Base-by-base conservation (phyloP, 2,329 filamentous ascomycete species). In the Botrytis porri region DNA sequence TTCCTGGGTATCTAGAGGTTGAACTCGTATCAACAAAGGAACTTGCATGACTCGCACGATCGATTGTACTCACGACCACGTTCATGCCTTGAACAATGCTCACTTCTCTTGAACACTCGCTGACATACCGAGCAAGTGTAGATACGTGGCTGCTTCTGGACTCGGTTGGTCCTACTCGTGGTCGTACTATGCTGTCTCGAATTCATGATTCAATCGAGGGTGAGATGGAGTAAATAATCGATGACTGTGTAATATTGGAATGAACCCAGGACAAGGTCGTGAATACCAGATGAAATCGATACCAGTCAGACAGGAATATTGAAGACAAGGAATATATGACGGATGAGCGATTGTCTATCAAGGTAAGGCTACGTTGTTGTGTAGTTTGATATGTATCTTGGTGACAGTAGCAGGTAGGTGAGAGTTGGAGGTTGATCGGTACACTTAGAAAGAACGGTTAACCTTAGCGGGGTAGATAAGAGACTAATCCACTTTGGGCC, bases 51-150 rank as follows among this genome's bases (percentile, higher is more conserved):
- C 51, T 54, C 54, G 39, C 41, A 54, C 20, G 41, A 51, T 48
- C 32, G 41, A 45, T 54, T 71, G 48, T 73, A 73, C 71, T 61
- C 59, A 73, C 71, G 71, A 69, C 71, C 65, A 51, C 71, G 64
- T 43, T 73, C 71, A 43, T 73, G 71, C 64, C 71, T 69, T 41
- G 71, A 73, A 43, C 71, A 73, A 70, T 73, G 71, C 43, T 73
- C 71, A 69, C 71, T 73, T 32, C 71, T 69, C 65, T 73, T 73
- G n/a, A 73, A 73, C 6, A 29, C 45, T 22, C 65, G 48, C 54
- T 59, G 45, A 32, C 71, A 73, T 29, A 73, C 65, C 39, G 64
- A 69, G 65, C 71, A 73, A 29, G 71, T 73, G n/a, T 73, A 73
- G 41, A 59, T 73, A 61, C 71, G 71, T 41, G 64, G 64, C 64